phyloP scores from a whole-genome alignment of 257 asterid genomes.

The Rauvolfia tetraphylla region DNA sequence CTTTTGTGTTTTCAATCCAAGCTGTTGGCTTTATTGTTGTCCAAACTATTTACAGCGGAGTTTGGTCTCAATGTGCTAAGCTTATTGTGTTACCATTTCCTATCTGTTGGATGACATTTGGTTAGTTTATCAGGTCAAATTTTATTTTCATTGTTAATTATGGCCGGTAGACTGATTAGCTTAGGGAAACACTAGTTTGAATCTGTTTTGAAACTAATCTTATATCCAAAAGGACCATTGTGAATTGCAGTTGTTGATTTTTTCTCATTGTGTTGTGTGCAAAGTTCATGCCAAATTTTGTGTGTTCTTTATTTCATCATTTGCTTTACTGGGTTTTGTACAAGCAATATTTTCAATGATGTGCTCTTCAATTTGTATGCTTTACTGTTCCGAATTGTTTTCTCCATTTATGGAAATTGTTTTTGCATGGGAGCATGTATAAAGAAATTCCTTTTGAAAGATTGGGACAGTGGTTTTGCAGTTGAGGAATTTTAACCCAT shows the following conservation, averaged over 20 bases:
- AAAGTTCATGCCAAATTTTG: too few relatives aligned
- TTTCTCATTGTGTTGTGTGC: background rate
- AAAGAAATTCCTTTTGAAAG: background rate
- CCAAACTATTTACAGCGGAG: background rate
- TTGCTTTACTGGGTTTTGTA: background rate
- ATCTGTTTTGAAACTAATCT: background rate
- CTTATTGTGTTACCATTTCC: too few relatives aligned
- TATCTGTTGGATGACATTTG: too few relatives aligned
- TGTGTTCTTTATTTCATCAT: too few relatives aligned
- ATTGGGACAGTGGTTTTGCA: background rate
- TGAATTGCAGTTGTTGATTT: background rate
- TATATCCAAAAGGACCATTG: background rate
- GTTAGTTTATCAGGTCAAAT: background rate
- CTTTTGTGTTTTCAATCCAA: background rate
- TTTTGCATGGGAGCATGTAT: background rate
- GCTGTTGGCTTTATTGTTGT: background rate
- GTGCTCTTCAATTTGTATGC: background rate
- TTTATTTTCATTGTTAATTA: background rate
- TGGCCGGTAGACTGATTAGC: background rate
- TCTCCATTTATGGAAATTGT: background rate
- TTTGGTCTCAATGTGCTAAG: background rate
- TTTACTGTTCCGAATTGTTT: background rate
- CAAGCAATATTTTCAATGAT: background rate
- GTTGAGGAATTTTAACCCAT: background rate
- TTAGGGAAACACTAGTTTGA: background rate